Evolutionary conservation across 2,329 filamentous ascomycete species (phyloP), one percentile per base, ranked within the genome.

Genomic region (Furcasterigmium sp.): DNA sequence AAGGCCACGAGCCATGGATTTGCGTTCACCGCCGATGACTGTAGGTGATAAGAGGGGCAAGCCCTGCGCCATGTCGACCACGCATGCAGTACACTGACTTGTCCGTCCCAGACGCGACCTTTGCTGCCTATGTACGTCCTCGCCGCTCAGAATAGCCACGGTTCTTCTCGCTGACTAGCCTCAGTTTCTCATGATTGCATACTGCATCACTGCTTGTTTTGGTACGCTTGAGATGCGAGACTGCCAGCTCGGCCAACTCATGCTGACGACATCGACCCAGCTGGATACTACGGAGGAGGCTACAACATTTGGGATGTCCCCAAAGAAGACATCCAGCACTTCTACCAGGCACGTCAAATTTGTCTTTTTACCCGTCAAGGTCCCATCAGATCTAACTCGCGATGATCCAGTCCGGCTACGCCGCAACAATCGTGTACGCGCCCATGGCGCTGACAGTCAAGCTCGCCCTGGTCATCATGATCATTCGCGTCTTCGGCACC

Each of bases 341-440:
- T 65, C 42, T 51, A 58, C n/a, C 59, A 67, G 51, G 65, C 66
- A 42, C 29, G 44, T 37, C 13, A 35, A 38, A 21, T 18, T n/a
- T 37, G 15, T 37, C 29, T 17, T 19, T n/a, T 20, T 21, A 21
- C 21, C 15, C n/a, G n/a, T n/a, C n/a, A n/a, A n/a, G n/a, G n/a
- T n/a, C 17, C 14, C 17, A 20, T 13, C 6, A 3, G 10, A 14
- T 8, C 37, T 39, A 39, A 41, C 18, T 3, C 18, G 14, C 8
- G 13, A 7, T 11, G 3, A n/a, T 11, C 21, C 25, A 70, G 64
- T 59, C 58, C 11, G 56, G 63, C 37, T 72, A 71, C 42, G 64
- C 64, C 9, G 65, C 64, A 5, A 68, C 67, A 17, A 60, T 72
- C 42, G 62, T 71, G 50, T 72, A 72, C 49, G 64, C 65, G 1